Conservation (phyloP, 1,139 yeast species). For the Geotrichum klebahnii region DNA sequence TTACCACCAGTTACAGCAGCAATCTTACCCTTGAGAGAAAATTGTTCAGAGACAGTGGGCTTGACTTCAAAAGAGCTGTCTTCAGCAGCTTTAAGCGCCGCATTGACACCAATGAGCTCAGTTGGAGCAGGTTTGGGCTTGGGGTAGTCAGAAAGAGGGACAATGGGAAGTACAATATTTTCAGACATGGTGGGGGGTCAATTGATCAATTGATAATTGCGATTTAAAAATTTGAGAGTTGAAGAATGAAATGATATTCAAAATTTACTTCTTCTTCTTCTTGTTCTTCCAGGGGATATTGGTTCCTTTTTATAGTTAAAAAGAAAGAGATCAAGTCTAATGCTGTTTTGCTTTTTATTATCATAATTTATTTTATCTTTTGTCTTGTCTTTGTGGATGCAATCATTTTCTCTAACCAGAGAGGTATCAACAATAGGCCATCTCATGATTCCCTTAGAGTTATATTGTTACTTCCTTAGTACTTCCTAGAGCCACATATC, state of each 20-base stretch:
- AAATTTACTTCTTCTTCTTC: background rate
- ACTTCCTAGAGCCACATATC: too few species aligned
- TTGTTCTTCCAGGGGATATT: too few species aligned
- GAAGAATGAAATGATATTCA: background rate
- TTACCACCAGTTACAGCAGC: constrained; percentile 44
- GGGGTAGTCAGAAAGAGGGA: constrained; percentile 27
- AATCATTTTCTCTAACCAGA: too few species aligned
- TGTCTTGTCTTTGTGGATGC: too few species aligned
- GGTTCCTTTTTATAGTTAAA: too few species aligned
- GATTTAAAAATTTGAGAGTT: background rate
- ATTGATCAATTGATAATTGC: background rate
- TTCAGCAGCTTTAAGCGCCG: constrained; percentile 32
- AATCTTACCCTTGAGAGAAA: constrained; percentile 41
- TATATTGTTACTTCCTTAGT: too few species aligned
- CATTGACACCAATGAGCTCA: constrained; percentile 32
- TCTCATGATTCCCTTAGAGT: too few species aligned
- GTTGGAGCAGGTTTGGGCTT: constrained; percentile 31
- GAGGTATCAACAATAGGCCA: too few species aligned
- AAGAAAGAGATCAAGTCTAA: too few species aligned
- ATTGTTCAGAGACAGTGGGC: constrained; percentile 34
- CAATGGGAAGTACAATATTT: constrained; percentile 23
- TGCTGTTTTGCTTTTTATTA: too few species aligned
- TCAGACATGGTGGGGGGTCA: too few species aligned
- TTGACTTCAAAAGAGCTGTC: constrained; percentile 29
- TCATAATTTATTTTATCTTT: too few species aligned